Evolutionary conservation across 2,329 filamentous ascomycete genomes (phyloP), one percentile per base, ranked within the genome.

Genomic region (Ceratocystis cubensis): DNA sequence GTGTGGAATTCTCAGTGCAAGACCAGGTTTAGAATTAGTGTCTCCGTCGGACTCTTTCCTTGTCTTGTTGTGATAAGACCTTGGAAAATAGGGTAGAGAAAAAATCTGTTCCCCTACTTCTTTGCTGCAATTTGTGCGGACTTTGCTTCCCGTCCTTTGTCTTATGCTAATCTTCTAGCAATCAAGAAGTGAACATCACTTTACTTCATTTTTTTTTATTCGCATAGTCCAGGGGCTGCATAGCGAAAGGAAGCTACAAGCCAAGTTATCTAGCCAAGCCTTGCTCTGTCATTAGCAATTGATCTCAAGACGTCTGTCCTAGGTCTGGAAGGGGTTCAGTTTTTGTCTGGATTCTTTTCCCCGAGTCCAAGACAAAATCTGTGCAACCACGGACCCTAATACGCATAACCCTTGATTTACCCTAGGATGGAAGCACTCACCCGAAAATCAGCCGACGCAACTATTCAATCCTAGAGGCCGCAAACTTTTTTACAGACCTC

Each of bases 361-460:
- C 13, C 13, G 3, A 41, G 37, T 15, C 37, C 1, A 15, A 15
- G 13, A 41, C 37, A 5, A 15, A 3, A 53, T 20, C 22, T 53
- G n/a, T 53, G n/a, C 48, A 53, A 53, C 48, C n/a, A n/a, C 22
- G 0, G 5, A n/a, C 22, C n/a, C 17, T 25, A 53, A 1, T 13
- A 5, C 30, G 1, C 25, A 13, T 37, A 64, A 53, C 33, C 46
- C 45, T 20, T 33, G 25, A 46, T 20, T 4, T 2, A 13, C 15
- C 10, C 10, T 13, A 1, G 10, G 3, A 41, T 37, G 37, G 10
- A 15, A 41, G 10, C 1, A 28, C 20, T 57, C 56, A 59, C 53
- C 61, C 46, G 46, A 64, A 28, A 61, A 33, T 59, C 46, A 67
- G 4, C 61, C 62, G 17, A 41, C 13, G 17, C 33, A 45, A 53